A percentile compares a stretch with the other conserved stretches of the same genome.
phyloP scores from a whole-genome alignment of 495 filamentous ascomycete genomes.

The Penicillium dipodomyicola region DNA sequence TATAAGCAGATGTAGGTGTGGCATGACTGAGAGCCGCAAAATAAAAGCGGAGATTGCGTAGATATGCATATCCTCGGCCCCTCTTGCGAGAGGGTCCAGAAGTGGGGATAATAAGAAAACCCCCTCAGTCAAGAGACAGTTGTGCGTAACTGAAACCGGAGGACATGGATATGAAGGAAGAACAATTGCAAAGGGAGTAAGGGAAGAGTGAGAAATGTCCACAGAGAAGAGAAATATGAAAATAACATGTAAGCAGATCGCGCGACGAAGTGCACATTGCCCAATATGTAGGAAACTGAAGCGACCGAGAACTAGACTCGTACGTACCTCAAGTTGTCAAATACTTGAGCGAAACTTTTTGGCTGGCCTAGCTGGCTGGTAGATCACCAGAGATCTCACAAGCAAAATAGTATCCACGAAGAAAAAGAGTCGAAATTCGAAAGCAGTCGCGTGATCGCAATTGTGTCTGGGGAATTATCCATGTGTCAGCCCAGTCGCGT shows the following conservation, averaged over 20 bases:
- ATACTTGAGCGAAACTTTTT: not conserved
- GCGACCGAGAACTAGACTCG: not conserved
- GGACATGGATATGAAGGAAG: not conserved
- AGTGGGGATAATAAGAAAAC: not conserved
- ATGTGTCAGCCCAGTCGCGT: conserved; percentile 14
- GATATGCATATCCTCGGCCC: conserved; percentile 7
- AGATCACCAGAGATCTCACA: conserved; percentile 13
- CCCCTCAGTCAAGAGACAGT: not conserved
- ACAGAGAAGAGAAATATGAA: not conserved
- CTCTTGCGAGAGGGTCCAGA: conserved; percentile 5
- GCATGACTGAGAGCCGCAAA: conserved; percentile 26
- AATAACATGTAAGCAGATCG: not conserved
- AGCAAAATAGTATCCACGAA: conserved; percentile 8
- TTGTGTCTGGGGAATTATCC: conserved; percentile 19
- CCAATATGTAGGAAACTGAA: not conserved
- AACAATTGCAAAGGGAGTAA: not conserved
- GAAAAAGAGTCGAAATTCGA: conserved; percentile 6
- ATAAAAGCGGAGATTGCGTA: conserved; percentile 16
- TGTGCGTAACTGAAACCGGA: not conserved
- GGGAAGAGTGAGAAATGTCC: not conserved
- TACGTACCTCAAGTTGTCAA: not conserved
- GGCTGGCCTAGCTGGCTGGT: not conserved
- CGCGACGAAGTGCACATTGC: not conserved
- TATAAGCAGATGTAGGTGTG: conserved; percentile 17
- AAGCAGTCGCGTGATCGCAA: conserved; percentile 21